Evolutionary conservation across 139 green algal species (phyloP).

Genomic region (Haematococcus sp.): DNA sequence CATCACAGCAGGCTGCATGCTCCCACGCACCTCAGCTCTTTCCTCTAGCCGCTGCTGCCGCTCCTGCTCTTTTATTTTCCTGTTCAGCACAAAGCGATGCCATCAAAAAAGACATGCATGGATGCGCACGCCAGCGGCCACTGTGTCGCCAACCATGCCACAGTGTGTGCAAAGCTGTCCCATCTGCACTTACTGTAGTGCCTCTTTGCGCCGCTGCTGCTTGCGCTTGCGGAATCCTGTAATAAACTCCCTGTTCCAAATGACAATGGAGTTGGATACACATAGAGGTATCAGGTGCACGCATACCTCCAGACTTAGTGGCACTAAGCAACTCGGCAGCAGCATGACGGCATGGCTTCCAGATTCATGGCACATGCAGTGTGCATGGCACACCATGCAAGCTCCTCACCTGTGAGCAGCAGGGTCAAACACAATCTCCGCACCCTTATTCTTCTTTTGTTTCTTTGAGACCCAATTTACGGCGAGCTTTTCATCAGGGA

Average conservation of each 20-base stretch:
- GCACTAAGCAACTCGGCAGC: background rate
- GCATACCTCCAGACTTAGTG: no score
- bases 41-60: conserved; percentile 47
- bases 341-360: background rate
- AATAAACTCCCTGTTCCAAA: conserved; percentile 65
- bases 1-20: no score
- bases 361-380: background rate
- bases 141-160: no score
- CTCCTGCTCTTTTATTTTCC: conserved; percentile 44
- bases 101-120: background rate
- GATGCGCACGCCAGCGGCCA: background rate
- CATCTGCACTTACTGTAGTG: conserved; percentile 46
- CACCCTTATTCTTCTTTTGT: conserved; percentile 40
- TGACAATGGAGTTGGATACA: no score
- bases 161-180: no score
- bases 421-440: conserved; percentile 67
- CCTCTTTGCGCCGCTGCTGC: conserved; percentile 62
- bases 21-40: conserved; percentile 46
- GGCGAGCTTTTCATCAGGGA: background rate
- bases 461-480: conserved; percentile 47
- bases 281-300: no score
- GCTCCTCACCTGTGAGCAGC: conserved; percentile 56
- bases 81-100: background rate
- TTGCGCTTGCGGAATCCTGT: conserved; percentile 73
- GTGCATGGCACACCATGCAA: no score